These are phyloP conservation scores for Acanthamoeba triangularis DNA, from an alignment of 208 protist species.

Conservation along the genomic window DNA sequence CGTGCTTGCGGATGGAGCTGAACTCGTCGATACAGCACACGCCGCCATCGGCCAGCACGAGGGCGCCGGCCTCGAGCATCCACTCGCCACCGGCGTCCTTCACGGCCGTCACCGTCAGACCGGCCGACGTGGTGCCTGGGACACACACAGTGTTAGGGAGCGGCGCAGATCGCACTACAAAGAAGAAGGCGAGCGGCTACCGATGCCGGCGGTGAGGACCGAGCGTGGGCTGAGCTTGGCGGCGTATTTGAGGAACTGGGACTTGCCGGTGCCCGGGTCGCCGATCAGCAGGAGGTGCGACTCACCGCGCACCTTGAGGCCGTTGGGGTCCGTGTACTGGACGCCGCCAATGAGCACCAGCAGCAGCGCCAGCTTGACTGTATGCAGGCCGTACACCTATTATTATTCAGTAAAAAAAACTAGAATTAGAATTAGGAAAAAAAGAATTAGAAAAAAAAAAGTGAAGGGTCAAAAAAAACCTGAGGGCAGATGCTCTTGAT, in stretches of 20 bases:
- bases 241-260: constrained; percentile 91
- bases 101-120: constrained; percentile 98
- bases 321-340: constrained; percentile 93
- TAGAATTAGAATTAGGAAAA: neutral
- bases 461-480: constrained; percentile 72
- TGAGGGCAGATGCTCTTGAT: constrained; percentile 89
- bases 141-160: constrained; percentile 81
- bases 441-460: neutral
- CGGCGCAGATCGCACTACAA: constrained; percentile 92
- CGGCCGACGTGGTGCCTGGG: constrained; percentile 91
- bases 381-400: constrained; percentile 90
- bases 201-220: constrained; percentile 17
- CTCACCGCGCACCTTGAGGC: constrained; percentile 98
- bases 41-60: constrained; percentile 85
- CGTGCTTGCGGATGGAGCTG: constrained; percentile 96
- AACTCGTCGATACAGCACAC: constrained; percentile 77
- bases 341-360: constrained; percentile 38
- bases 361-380: constrained; percentile 74
- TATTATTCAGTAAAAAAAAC: constrained; percentile 92
- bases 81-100: constrained; percentile 99
- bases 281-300: constrained; percentile 99
- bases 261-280: constrained; percentile 99
- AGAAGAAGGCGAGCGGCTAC: constrained; percentile 82
- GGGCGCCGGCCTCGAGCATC: constrained; percentile 98
- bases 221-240: constrained; percentile 92